Base-by-base conservation (phyloP, 1,284 basidiomycete species). In the Vanrija humicola region DNA sequence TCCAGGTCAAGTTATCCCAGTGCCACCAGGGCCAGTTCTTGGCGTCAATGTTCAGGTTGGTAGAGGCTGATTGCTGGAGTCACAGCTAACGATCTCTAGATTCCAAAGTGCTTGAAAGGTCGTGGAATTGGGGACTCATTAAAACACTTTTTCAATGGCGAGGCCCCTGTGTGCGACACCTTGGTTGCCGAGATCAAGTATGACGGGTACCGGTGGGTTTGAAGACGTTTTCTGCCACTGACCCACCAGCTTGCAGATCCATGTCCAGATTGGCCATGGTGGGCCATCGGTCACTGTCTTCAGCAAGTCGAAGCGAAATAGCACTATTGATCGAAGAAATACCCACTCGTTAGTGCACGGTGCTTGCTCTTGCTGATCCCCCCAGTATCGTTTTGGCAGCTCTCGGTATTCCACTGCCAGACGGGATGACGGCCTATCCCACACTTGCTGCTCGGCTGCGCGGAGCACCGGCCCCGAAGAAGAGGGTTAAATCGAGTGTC, bases 141-240 rank as follows among this genome's bases (percentile, higher is more conserved):
- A 14, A 75, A 77, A 21, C 73, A 77, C 25, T 81, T 88, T 43
- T 63, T 10, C 29, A n/a, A n/a, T 14, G 43, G 40, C 2, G 3
- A 39, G 9, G 23, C 6, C 3, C 19, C 48, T 18, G 14, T 15
- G 6, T 44, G 48, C 16, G 16, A 79, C 6, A 74, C 68, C 46
- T 77, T 90, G 3, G 92, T 86, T 83, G 88, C 86, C 0, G 91
- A 95, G 76, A 89, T 84, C 1, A 94, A 95, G 73, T 91, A 92
- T 69, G 91, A 94, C 59, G 91, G 91, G 6, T 90, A 93, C 71
- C 81, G 90, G 67, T 88, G 52, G 51, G 69, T 54, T 29, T 23
- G 8, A 40, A 2, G 9, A 10, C 10, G 16, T 16, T 10, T 4
- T 23, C 26, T 10, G 26, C n/a, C 44, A n/a, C 55, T 53, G n/a